Evolutionary conservation across 805 yeast genomes (phyloP).

Genomic region (Candida oleophila): DNA sequence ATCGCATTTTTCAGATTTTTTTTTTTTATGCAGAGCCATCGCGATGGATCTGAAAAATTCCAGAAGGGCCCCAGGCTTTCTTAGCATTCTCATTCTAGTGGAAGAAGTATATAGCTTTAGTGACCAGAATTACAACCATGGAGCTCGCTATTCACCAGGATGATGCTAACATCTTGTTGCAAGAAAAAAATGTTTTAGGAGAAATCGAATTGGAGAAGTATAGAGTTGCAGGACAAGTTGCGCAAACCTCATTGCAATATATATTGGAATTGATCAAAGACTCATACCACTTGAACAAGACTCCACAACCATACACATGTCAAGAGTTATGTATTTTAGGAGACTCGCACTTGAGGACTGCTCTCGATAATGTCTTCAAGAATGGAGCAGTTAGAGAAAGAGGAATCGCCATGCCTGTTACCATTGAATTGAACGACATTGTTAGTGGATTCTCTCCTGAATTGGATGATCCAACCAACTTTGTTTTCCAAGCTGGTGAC

Average conservation of each 20-base stretch:
- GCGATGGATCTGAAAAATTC: slow-evolving; percentile 1
- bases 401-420: slow-evolving; percentile 91
- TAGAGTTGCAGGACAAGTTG: slow-evolving; percentile 83
- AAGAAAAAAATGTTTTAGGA: slow-evolving; percentile 67
- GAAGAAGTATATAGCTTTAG: background rate
- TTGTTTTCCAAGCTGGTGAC: slow-evolving; percentile 70
- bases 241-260: slow-evolving; percentile 78
- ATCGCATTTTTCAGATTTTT: slow-evolving; percentile 8
- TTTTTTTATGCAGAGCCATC: slow-evolving; percentile 8
- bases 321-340: slow-evolving; percentile 80
- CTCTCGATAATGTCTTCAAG: slow-evolving; percentile 60
- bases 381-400: slow-evolving; percentile 69
- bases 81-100: slow-evolving; percentile 5
- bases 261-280: slow-evolving; percentile 66
- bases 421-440: slow-evolving; percentile 79
- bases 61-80: background rate
- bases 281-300: slow-evolving; percentile 60
- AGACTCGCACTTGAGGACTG: slow-evolving; percentile 67
- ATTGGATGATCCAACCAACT: slow-evolving; percentile 53
- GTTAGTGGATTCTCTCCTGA: slow-evolving; percentile 85
- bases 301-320: slow-evolving; percentile 46
- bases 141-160: slow-evolving; percentile 74
- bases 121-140: slow-evolving; percentile 40
- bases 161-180: slow-evolving; percentile 70
- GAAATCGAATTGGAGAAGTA: slow-evolving; percentile 72